phyloP scores from a whole-genome alignment of 1,139 yeast species.

The Protomyces pachydermus region DNA sequence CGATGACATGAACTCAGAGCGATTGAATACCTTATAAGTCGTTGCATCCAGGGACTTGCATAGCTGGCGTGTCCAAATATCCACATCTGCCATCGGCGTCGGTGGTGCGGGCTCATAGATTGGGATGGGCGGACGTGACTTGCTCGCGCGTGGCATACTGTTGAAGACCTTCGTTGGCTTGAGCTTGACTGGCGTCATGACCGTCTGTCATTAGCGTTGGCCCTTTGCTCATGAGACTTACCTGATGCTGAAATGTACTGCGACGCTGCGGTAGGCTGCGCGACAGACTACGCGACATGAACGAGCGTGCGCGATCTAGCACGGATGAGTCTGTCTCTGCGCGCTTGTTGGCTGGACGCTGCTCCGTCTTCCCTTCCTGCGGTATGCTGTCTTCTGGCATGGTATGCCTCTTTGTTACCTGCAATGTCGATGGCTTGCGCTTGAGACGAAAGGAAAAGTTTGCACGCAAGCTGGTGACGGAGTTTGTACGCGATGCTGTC shows the following conservation, averaged over 20 bases:
- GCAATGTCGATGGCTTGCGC: background rate
- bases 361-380: too few species aligned
- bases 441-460: background rate
- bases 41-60: background rate
- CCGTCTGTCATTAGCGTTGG: background rate
- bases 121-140: background rate
- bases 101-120: background rate
- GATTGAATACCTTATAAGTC: background rate
- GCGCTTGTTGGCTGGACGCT: background rate
- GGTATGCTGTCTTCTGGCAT: too few species aligned
- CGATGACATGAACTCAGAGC: background rate
- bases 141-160: background rate
- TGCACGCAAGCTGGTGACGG: background rate
- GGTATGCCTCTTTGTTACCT: background rate
- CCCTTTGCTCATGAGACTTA: background rate
- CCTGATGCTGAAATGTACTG: background rate
- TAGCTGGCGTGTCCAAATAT: background rate
- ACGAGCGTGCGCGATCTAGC: background rate
- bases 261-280: background rate
- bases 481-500: background rate
- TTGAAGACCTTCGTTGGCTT: background rate
- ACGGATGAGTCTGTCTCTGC: background rate
- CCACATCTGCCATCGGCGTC: background rate
- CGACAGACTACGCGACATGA: background rate
- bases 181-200: background rate